Evolutionary conservation across 768 basidiomycete species (phyloP).

Genomic region (Suillus occidentalis): DNA sequence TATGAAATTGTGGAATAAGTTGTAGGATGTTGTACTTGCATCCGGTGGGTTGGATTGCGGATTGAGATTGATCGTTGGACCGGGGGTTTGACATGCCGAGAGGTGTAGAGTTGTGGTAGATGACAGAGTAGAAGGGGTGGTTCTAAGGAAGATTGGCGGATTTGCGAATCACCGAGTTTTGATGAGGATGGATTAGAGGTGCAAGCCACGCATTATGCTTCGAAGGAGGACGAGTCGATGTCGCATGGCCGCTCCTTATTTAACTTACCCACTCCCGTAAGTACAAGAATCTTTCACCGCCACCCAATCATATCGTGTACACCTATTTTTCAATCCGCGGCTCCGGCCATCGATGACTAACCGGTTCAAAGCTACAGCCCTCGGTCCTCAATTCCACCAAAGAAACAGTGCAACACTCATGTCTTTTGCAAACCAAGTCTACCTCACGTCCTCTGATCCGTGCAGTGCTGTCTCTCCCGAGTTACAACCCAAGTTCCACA

Average conservation of each 20-base stretch:
- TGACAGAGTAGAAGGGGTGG: too few species aligned
- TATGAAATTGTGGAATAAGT: too few species aligned
- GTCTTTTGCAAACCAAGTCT: too few species aligned
- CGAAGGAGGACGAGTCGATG: background rate
- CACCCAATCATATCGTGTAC: background rate
- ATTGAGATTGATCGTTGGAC: conserved; percentile 9
- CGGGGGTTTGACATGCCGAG: conserved; percentile 24
- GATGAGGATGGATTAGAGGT: too few species aligned
- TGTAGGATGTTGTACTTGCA: conserved; percentile 22
- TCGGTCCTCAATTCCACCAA: background rate
- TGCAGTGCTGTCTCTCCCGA: background rate
- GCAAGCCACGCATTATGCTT: background rate
- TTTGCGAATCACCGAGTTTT: too few species aligned
- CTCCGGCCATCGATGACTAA: background rate
- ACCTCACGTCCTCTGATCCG: background rate
- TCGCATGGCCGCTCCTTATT: conserved; percentile 2
- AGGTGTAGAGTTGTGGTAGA: too few species aligned
- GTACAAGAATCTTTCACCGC: background rate
- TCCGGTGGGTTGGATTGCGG: conserved; percentile 21
- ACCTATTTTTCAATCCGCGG: conserved; percentile 1
- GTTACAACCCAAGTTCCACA: background rate
- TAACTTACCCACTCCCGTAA: background rate
- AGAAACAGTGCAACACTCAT: background rate
- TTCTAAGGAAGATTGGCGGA: too few species aligned
- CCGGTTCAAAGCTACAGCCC: background rate